phyloP scores from a whole-genome alignment of 164 flowering plant genomes.

The Kalanchoe fedtschenkoi region DNA sequence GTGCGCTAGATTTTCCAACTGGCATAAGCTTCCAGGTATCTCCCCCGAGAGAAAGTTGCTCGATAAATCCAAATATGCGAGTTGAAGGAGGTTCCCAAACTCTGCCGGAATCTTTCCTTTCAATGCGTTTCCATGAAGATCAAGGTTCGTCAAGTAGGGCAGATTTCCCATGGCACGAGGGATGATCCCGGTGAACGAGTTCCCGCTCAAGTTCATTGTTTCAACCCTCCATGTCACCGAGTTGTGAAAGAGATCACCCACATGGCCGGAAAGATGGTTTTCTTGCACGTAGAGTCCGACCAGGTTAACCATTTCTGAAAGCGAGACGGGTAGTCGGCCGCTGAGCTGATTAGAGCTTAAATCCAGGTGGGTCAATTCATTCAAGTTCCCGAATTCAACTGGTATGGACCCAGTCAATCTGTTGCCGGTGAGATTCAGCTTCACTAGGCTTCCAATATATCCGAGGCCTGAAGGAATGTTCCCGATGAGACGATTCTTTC shows the following conservation, averaged over 20 bases:
- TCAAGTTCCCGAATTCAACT: slow-evolving; percentile 34
- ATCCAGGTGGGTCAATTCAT: slow-evolving; percentile 61
- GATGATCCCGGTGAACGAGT: slow-evolving; percentile 36
- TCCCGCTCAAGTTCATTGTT: slow-evolving; percentile 46
- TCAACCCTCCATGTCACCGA: slow-evolving; percentile 45
- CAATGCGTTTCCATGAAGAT: slow-evolving; percentile 51
- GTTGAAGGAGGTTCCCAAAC: slow-evolving; percentile 49
- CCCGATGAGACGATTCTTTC: slow-evolving; percentile 47
- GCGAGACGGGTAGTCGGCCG: slow-evolving; percentile 46
- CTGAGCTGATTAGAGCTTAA: slow-evolving; percentile 47
- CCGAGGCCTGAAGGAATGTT: slow-evolving; percentile 46
- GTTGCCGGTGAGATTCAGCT: slow-evolving; percentile 60
- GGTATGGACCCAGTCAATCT: slow-evolving; percentile 55
- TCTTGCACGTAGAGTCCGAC: slow-evolving; percentile 65
- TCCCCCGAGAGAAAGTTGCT: slow-evolving; percentile 39
- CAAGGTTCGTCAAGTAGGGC: slow-evolving; percentile 47
- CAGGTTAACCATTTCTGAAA: slow-evolving; percentile 48
- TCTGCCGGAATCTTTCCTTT: slow-evolving; percentile 45
- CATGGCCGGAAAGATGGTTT: slow-evolving; percentile 40
- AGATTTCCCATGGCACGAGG: slow-evolving; percentile 52
- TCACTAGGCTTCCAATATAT: slow-evolving; percentile 38
- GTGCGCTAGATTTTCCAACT: slow-evolving; percentile 23
- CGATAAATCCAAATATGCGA: slow-evolving; percentile 49
- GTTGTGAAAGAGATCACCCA: slow-evolving; percentile 34
- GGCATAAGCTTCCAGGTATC: slow-evolving; percentile 47